Evolutionary conservation across 768 basidiomycete genomes (phyloP).

Genomic region (Calocera cornea): DNA sequence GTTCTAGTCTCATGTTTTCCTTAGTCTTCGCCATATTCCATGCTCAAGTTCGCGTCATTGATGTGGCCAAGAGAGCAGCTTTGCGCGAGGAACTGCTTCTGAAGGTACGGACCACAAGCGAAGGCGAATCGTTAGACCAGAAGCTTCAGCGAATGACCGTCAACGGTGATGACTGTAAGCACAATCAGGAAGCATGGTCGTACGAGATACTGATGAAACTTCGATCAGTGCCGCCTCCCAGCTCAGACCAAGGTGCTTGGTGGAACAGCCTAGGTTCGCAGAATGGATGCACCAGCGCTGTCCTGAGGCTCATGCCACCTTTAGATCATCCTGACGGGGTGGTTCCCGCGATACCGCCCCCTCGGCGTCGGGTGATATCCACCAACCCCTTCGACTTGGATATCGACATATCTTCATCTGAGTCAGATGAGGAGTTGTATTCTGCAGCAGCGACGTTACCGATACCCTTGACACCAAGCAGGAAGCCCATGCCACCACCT

Average conservation of each 20-base stretch:
- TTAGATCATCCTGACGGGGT: constrained; percentile 50
- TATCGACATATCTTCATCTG: constrained; percentile 46
- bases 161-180: constrained; percentile 34
- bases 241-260: constrained; percentile 63
- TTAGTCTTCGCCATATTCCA: constrained; percentile 76
- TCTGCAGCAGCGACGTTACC: constrained; percentile 57
- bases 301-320: constrained; percentile 4
- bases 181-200: constrained; percentile 5
- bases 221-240: constrained; percentile 64
- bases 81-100: constrained; percentile 57
- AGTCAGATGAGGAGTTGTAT: constrained; percentile 77
- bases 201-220: constrained; percentile 8
- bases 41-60: constrained; percentile 63
- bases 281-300: background rate
- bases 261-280: constrained; percentile 55
- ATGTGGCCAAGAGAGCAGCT: constrained; percentile 55
- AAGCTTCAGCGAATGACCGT: constrained; percentile 50
- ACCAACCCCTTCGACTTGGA: constrained; percentile 58
- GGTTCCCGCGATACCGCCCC: constrained; percentile 27
- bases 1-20: background rate
- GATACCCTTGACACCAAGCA: constrained; percentile 39
- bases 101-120: constrained; percentile 45
- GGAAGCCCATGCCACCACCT: constrained; percentile 23
- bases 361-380: constrained; percentile 19
- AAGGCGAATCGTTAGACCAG: constrained; percentile 47